Base-by-base conservation (phyloP, 495 filamentous ascomycete species). In the Amniculicola lignicola region DNA sequence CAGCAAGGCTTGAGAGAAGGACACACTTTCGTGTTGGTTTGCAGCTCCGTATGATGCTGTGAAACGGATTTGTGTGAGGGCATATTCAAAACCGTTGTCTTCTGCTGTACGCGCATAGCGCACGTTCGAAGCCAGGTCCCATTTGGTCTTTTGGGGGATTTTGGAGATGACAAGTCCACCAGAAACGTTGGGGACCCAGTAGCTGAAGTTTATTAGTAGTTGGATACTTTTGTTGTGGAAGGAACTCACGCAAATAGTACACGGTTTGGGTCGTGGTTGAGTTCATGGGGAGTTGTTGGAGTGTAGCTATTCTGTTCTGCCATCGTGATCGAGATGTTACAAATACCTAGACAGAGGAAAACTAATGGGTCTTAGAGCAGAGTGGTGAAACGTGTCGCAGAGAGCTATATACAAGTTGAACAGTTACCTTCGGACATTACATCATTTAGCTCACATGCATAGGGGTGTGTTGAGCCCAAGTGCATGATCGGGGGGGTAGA, bases 1-100 rank as follows among this genome's bases (percentile, higher is more conserved):
- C 4, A 78, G 67, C 18, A 78, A 15, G 9, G 44, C 44, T 35
- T 35, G 29, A 7, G 29, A 33, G n/a, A 33, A 33, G 7, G 29
- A 33, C 29, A 33, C 29, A 33, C 7, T 7, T 33, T 33, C 29
- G n/a, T 33, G 29, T n/a, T 33, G 29, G 7, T 33, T 33, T 7
- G 29, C 7, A n/a, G n/a, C 29, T n/a, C 29, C 29, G n/a, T 33
- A 33, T n/a, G 29, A 33, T 7, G 29, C 29, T 33, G 29, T 33
- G 29, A 33, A 33, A n/a, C n/a, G 29, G 29, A 33, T 33, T 33
- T 33, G 29, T 33, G 29, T 33, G 29, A 33, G 29, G 7, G 29
- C 29, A 33, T 33, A n/a, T 33, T 33, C 29, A 33, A 33, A 7
- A 7, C 29, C 29, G n/a, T n/a, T n/a, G n/a, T n/a, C n/a, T n/a